Evolutionary conservation across 129 eudicot species (phyloP).

Genomic region (Apium graveolens): DNA sequence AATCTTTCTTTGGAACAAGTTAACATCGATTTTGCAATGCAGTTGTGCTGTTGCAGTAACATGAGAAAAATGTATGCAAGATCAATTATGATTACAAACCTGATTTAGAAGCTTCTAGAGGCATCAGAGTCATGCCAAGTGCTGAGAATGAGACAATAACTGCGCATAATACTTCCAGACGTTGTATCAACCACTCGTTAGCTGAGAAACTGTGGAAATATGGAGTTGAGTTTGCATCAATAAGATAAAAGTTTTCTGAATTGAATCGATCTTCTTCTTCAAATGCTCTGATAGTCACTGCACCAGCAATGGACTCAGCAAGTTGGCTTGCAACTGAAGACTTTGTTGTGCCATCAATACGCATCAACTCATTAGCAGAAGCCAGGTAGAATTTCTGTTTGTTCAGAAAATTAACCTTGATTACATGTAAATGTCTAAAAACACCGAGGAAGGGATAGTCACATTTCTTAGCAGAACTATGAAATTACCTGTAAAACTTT

Average conservation of each 20-base stretch:
- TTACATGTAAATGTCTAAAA: background rate
- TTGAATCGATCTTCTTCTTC: conserved; percentile 57
- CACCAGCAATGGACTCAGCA: conserved; percentile 69
- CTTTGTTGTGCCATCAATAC: conserved; percentile 75
- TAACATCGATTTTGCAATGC: background rate
- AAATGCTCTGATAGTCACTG: conserved; percentile 67
- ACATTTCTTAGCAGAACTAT: background rate
- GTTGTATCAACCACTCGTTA: conserved; percentile 71
- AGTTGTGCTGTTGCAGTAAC: background rate
- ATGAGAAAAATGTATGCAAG: conserved; percentile 1
- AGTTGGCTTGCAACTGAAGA: conserved; percentile 63
- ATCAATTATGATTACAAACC: conserved; percentile 28
- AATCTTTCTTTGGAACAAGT: background rate
- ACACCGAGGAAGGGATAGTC: background rate
- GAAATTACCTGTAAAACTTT: conserved; percentile 50
- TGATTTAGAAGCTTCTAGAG: conserved; percentile 37
- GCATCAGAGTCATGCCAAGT: conserved; percentile 47
- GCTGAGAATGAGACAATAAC: conserved; percentile 50
- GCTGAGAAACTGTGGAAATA: conserved; percentile 62
- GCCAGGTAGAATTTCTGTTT: conserved; percentile 50
- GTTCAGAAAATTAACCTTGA: background rate
- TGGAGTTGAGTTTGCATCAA: conserved; percentile 52
- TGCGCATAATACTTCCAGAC: conserved; percentile 55
- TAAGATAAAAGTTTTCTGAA: conserved; percentile 36
- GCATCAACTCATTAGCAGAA: conserved; percentile 72